phyloP scores from a whole-genome alignment of 2,329 filamentous ascomycete species.

The Aspergillus terreus region DNA sequence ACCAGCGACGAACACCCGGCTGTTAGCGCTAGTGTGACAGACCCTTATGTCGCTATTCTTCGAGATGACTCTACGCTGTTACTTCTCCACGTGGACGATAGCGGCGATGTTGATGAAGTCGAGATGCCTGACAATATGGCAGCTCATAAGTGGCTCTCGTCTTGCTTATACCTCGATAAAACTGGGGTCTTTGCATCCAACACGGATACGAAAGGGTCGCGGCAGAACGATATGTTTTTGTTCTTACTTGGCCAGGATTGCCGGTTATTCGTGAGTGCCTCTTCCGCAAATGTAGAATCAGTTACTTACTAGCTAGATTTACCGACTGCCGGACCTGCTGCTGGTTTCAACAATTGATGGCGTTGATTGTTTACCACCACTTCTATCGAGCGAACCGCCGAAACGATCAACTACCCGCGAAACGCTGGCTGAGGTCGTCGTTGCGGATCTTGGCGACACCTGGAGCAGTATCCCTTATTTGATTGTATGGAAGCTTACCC shows the following conservation, averaged over 20 bases:
- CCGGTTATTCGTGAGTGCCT: slow-evolving; percentile 63
- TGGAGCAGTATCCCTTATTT: slow-evolving; percentile 71
- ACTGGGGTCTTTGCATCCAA: slow-evolving; percentile 51
- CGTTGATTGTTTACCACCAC: slow-evolving; percentile 71
- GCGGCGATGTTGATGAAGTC: slow-evolving; percentile 80
- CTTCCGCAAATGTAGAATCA: background rate
- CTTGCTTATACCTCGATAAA: slow-evolving; percentile 74
- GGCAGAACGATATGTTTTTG: slow-evolving; percentile 58
- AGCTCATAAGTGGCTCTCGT: slow-evolving; percentile 72
- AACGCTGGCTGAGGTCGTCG: slow-evolving; percentile 70
- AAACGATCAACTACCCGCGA: slow-evolving; percentile 71
- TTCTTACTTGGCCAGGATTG: slow-evolving; percentile 76
- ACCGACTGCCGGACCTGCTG: slow-evolving; percentile 69
- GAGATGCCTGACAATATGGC: slow-evolving; percentile 59
- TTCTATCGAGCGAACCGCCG: slow-evolving; percentile 68
- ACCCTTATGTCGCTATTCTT: slow-evolving; percentile 79
- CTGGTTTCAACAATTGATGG: slow-evolving; percentile 73
- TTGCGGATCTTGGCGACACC: slow-evolving; percentile 79
- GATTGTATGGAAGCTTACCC: slow-evolving; percentile 56
- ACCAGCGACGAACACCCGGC: slow-evolving; percentile 73
- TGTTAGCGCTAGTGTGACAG: slow-evolving; percentile 75
- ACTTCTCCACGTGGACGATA: slow-evolving; percentile 73
- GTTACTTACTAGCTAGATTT: slow-evolving; percentile 55
- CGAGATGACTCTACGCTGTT: slow-evolving; percentile 79
- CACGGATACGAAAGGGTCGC: slow-evolving; percentile 13